These are phyloP conservation scores for Pythium phragmitis DNA, from an alignment of 352 stramenopile species.

Conservation along the genomic window DNA sequence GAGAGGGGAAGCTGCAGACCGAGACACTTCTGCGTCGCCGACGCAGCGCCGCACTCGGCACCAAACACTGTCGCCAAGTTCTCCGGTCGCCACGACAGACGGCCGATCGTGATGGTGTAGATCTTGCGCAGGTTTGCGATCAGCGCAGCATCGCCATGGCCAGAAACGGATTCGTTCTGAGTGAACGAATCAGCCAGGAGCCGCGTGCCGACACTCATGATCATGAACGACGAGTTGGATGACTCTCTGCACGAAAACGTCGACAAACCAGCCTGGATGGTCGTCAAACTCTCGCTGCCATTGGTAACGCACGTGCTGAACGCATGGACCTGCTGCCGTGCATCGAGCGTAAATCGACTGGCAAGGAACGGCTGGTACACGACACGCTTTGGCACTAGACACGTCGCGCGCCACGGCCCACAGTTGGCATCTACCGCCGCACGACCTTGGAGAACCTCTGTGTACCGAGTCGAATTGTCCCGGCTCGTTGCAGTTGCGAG, in stretches of 20 bases:
- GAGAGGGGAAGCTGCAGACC: neutral
- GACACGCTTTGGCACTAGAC: neutral
- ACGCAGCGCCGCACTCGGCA: slow-evolving; percentile 3
- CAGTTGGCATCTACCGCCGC: neutral
- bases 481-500: neutral
- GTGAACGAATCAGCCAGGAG: slow-evolving; percentile 11
- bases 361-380: too few relatives aligned
- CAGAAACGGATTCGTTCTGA: neutral
- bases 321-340: too few relatives aligned
- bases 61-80: slow-evolving; percentile 15
- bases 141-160: neutral
- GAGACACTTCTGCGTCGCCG: neutral
- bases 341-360: neutral
- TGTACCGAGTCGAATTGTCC: slow-evolving; percentile 9
- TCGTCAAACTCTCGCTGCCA: neutral
- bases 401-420: neutral
- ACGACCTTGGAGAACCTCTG: neutral
- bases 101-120: slow-evolving; percentile 28
- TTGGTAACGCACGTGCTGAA: too few relatives aligned
- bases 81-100: slow-evolving; percentile 15
- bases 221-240: neutral
- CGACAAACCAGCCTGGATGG: too few relatives aligned
- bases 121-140: slow-evolving; percentile 28
- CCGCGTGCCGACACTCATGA: slow-evolving; percentile 14
- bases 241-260: neutral